A percentile compares a stretch with the other conserved stretches of the same genome.
These are phyloP conservation scores for Chalara sp. DNA, from an alignment of 2,329 filamentous ascomycete species.

Conservation along the genomic window DNA sequence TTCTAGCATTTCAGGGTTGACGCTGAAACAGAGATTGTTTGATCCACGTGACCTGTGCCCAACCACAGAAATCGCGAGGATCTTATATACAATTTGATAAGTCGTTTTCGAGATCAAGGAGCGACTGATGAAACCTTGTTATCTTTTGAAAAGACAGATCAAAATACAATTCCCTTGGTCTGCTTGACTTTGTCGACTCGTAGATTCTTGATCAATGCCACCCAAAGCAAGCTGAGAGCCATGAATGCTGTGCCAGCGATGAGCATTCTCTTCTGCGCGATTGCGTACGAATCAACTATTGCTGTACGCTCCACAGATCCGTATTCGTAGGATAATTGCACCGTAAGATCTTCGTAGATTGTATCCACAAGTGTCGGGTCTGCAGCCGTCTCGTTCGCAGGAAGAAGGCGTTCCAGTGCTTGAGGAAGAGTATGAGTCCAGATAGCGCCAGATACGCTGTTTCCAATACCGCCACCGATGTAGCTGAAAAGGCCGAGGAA, in stretches of 20 bases:
- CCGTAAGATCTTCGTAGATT: slow-evolving; percentile 46
- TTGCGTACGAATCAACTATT: slow-evolving; percentile 54
- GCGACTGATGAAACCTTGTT: too few relatives aligned
- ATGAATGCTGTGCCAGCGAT: slow-evolving; percentile 30
- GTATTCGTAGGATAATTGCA: slow-evolving; percentile 45
- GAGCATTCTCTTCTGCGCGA: slow-evolving; percentile 40
- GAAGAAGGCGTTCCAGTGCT: slow-evolving; percentile 33
- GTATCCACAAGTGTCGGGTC: slow-evolving; percentile 4
- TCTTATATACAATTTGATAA: too few relatives aligned
- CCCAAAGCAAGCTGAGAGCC: slow-evolving; percentile 32
- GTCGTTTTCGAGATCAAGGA: too few relatives aligned
- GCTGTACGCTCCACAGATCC: slow-evolving; percentile 43
- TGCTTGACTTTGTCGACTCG: slow-evolving; percentile 38
- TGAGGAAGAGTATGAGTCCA: slow-evolving; percentile 51
- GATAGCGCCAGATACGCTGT: slow-evolving; percentile 54
- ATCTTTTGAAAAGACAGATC: not conserved
- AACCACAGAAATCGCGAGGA: too few relatives aligned
- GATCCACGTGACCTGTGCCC: too few relatives aligned
- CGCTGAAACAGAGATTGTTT: too few relatives aligned
- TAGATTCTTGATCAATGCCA: slow-evolving; percentile 40
- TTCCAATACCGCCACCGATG: slow-evolving; percentile 53
- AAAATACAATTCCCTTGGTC: slow-evolving; percentile 32
- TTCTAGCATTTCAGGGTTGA: too few relatives aligned
- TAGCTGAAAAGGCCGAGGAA: slow-evolving; percentile 53
- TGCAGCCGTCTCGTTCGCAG: slow-evolving; percentile 25